Conservation (phyloP, 129 eudicot species). For the Flaveria sonorensis region DNA sequence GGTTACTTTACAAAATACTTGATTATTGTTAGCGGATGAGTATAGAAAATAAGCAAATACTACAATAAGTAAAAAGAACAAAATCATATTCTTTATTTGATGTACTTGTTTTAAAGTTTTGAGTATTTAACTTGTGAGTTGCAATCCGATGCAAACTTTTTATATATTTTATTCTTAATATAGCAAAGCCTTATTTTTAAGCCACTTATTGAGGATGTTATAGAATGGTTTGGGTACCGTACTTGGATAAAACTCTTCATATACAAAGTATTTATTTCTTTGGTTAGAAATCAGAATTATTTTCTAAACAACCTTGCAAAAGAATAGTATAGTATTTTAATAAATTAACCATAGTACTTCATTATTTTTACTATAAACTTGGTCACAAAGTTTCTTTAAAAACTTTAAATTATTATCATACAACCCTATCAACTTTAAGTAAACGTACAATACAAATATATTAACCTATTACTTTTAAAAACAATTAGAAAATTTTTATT, state of each 20-base stretch:
- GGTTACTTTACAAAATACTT: neutral
- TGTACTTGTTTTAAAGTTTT: neutral
- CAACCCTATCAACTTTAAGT: too few relatives aligned
- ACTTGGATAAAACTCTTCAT: neutral
- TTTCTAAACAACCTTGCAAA: too few relatives aligned
- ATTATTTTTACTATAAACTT: too few relatives aligned
- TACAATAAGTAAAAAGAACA: neutral
- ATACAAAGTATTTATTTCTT: neutral
- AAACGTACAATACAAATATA: too few relatives aligned
- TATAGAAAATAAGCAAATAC: neutral
- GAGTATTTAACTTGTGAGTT: neutral
- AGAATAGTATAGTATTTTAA: too few relatives aligned
- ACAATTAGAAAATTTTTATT: too few relatives aligned
- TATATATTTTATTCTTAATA: neutral
- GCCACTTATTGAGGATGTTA: neutral
- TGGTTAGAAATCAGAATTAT: neutral
- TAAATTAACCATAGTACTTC: too few relatives aligned
- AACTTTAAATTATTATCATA: too few relatives aligned
- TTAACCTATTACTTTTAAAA: too few relatives aligned
- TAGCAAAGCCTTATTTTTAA: neutral
- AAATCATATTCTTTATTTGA: neutral
- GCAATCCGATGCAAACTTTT: slow-evolving; percentile 6
- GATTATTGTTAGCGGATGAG: neutral
- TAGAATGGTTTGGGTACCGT: slow-evolving; percentile 10
- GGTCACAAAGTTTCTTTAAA: too few relatives aligned